phyloP scores from a whole-genome alignment of 345 rosid genomes.

The Salix suchowensis region DNA sequence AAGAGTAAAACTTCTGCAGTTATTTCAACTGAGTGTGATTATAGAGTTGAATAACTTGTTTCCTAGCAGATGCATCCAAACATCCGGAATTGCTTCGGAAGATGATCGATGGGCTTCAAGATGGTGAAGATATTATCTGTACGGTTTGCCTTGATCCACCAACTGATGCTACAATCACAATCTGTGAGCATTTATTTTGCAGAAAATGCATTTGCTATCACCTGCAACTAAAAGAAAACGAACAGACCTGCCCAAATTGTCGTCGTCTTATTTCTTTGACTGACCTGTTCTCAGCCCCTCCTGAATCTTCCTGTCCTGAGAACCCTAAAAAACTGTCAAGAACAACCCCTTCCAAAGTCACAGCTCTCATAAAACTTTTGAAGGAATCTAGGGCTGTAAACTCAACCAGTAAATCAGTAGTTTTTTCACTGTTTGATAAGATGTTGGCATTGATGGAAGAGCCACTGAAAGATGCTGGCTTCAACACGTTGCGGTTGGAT shows the following conservation, averaged over 20 bases:
- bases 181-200: constrained; percentile 66
- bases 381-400: constrained; percentile 36
- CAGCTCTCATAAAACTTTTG: constrained; percentile 53
- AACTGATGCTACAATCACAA: constrained; percentile 51
- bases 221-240: constrained; percentile 27
- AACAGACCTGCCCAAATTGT: constrained; percentile 70
- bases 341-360: constrained; percentile 53
- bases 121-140: constrained; percentile 87
- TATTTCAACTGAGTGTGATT: not conserved
- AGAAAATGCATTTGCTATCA: constrained; percentile 21
- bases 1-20: not conserved
- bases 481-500: constrained; percentile 64
- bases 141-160: constrained; percentile 83
- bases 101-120: constrained; percentile 60
- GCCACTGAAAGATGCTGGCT: constrained; percentile 67
- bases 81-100: constrained; percentile 76
- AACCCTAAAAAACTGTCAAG: constrained; percentile 19
- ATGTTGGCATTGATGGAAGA: constrained; percentile 60
- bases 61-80: constrained; percentile 64
- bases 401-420: constrained; percentile 57
- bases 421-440: constrained; percentile 76
- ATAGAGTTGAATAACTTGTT: not conserved
- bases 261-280: constrained; percentile 55
- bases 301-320: constrained; percentile 33
- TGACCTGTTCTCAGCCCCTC: constrained; percentile 72